These are phyloP conservation scores for Alternaria conjuncta DNA, from an alignment of 2,329 filamentous ascomycete genomes.

Conservation along the genomic window DNA sequence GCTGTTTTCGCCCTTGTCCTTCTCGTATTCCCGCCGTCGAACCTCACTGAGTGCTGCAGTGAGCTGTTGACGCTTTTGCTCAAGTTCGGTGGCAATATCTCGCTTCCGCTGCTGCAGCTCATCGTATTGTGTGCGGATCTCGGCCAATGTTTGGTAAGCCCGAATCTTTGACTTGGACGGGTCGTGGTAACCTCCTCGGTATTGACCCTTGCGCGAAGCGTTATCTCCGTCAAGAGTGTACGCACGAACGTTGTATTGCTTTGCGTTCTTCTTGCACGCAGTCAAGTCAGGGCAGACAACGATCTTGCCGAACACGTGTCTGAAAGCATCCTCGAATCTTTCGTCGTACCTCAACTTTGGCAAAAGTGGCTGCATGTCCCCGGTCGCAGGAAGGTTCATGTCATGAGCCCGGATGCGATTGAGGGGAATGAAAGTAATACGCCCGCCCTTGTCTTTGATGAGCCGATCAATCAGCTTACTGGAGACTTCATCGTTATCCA, in stretches of 20 bases:
- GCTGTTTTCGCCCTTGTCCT: conserved; percentile 78
- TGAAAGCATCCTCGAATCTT: conserved; percentile 82
- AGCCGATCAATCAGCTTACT: conserved; percentile 80
- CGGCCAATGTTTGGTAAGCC: conserved; percentile 76
- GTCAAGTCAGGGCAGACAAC: conserved; percentile 91
- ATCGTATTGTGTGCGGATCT: conserved; percentile 78
- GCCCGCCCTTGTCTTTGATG: conserved; percentile 78
- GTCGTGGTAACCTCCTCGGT: conserved; percentile 95
- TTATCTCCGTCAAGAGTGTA: conserved; percentile 96
- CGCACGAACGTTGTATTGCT: conserved; percentile 88
- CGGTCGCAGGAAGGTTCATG: conserved; percentile 80
- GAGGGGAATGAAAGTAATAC: conserved; percentile 93
- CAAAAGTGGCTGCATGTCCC: conserved; percentile 85
- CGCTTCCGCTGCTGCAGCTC: conserved; percentile 66
- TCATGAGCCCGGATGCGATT: conserved; percentile 76
- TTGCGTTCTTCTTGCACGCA: conserved; percentile 87
- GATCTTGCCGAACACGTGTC: conserved; percentile 93
- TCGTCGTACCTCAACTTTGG: conserved; percentile 82
- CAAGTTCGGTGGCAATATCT: conserved; percentile 73
- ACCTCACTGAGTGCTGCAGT: conserved; percentile 84
- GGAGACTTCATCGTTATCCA: conserved; percentile 88
- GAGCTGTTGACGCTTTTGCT: conserved; percentile 85
- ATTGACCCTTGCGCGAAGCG: conserved; percentile 90
- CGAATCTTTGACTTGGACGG: conserved; percentile 84
- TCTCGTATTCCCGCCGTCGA: conserved; percentile 80